phyloP scores from a whole-genome alignment of 2,329 filamentous ascomycete genomes.

The Xylaria sp. region DNA sequence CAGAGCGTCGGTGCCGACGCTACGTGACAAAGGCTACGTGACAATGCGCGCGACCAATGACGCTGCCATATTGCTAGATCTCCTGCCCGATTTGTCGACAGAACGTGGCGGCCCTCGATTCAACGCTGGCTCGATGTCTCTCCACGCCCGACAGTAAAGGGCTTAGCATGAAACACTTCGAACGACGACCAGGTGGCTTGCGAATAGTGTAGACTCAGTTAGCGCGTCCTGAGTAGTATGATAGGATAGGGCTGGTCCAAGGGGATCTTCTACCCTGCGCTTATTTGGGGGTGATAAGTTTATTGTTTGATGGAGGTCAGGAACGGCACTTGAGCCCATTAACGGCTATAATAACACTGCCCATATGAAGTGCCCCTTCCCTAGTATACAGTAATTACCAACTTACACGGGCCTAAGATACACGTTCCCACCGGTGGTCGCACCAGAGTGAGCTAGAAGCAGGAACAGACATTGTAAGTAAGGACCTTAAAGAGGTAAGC shows the following conservation, averaged over 20 bases:
- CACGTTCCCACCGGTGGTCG: neutral
- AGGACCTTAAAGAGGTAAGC: neutral
- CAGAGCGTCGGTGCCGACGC: conserved; percentile 3
- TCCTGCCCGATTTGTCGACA: conserved; percentile 33
- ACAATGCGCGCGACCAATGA: conserved; percentile 19
- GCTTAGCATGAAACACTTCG: conserved; percentile 18
- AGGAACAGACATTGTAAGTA: neutral
- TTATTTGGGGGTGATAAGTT: neutral
- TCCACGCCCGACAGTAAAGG: neutral
- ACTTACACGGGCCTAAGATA: neutral
- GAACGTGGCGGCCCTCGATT: neutral
- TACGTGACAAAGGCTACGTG: conserved; percentile 12
- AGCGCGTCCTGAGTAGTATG: neutral
- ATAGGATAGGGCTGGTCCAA: conserved; percentile 18
- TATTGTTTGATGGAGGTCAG: neutral
- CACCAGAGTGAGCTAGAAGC: neutral
- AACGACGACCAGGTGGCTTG: conserved; percentile 13
- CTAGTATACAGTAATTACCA: neutral
- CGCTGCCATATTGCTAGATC: conserved; percentile 21
- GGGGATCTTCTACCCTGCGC: conserved; percentile 1
- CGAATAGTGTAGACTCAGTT: conserved; percentile 6
- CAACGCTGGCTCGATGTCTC: conserved; percentile 2
- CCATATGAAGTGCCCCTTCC: neutral
- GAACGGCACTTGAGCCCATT: neutral
- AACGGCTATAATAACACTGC: too few species aligned